Evolutionary conservation across 441 rosid genomes (phyloP).

Genomic region (Gossypium schwendimanii): DNA sequence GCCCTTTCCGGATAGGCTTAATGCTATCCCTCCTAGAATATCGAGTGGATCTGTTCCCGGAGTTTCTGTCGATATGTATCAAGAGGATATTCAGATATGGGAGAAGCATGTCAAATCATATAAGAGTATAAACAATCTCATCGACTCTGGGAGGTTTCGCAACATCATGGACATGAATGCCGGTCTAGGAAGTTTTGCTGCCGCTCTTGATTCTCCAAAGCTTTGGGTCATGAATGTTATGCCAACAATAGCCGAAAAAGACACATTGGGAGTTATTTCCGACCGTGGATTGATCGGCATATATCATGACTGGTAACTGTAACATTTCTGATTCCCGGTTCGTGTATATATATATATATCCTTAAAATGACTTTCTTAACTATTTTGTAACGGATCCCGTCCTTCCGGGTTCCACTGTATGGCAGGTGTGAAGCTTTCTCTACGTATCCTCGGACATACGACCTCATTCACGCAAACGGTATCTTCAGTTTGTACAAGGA

Average conservation of each 20-base stretch:
- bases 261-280: constrained; percentile 30
- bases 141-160: constrained; percentile 33
- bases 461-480: constrained; percentile 35
- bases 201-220: constrained; percentile 35
- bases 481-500: constrained; percentile 38
- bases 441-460: constrained; percentile 46
- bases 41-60: constrained; percentile 25
- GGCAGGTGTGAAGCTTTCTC: constrained; percentile 49
- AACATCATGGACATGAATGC: constrained; percentile 47
- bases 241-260: constrained; percentile 38
- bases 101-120: constrained; percentile 34
- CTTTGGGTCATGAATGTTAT: constrained; percentile 49
- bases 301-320: constrained; percentile 44
- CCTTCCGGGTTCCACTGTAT: background rate
- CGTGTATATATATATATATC: background rate
- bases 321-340: background rate
- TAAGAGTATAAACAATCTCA: constrained; percentile 29
- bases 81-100: constrained; percentile 30
- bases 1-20: constrained; percentile 34
- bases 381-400: background rate
- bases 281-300: constrained; percentile 48
- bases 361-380: background rate
- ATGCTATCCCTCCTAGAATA: constrained; percentile 32
- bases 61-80: constrained; percentile 24
- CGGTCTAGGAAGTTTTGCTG: constrained; percentile 44